These are phyloP conservation scores for Meira miltonrushii DNA, from an alignment of 1,284 basidiomycete genomes.

Conservation along the genomic window DNA sequence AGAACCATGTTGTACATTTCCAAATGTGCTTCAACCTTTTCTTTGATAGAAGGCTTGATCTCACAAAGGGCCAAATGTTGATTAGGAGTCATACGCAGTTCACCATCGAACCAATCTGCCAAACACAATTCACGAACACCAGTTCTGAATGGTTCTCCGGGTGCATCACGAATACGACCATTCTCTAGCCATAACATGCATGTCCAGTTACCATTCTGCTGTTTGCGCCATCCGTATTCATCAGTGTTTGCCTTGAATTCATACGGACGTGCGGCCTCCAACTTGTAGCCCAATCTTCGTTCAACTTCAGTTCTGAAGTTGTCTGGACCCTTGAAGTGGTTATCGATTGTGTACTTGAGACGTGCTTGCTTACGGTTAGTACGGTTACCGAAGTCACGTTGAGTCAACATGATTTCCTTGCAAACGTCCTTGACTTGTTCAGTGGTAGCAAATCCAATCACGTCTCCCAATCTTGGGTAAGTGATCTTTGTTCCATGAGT, in stretches of 20 bases:
- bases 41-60: constrained; percentile 60
- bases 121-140: constrained; percentile 87
- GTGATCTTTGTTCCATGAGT: constrained; percentile 99
- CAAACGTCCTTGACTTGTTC: constrained; percentile 82
- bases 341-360: constrained; percentile 94
- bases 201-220: constrained; percentile 82
- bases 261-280: constrained; percentile 70
- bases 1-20: constrained; percentile 88
- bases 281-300: constrained; percentile 73
- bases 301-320: constrained; percentile 80
- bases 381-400: constrained; percentile 94
- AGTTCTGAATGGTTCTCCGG: constrained; percentile 83
- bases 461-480: constrained; percentile 80
- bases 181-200: constrained; percentile 96
- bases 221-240: constrained; percentile 85
- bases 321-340: constrained; percentile 63
- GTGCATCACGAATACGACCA: constrained; percentile 89
- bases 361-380: constrained; percentile 56
- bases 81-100: constrained; percentile 78
- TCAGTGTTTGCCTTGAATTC: constrained; percentile 86
- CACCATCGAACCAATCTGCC: constrained; percentile 59
- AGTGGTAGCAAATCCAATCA: constrained; percentile 86
- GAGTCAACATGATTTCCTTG: constrained; percentile 87
- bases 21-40: constrained; percentile 74
- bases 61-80: constrained; percentile 90